Base-by-base conservation (phyloP, 2,329 filamentous ascomycete genomes). In the Neonectria ditissima region DNA sequence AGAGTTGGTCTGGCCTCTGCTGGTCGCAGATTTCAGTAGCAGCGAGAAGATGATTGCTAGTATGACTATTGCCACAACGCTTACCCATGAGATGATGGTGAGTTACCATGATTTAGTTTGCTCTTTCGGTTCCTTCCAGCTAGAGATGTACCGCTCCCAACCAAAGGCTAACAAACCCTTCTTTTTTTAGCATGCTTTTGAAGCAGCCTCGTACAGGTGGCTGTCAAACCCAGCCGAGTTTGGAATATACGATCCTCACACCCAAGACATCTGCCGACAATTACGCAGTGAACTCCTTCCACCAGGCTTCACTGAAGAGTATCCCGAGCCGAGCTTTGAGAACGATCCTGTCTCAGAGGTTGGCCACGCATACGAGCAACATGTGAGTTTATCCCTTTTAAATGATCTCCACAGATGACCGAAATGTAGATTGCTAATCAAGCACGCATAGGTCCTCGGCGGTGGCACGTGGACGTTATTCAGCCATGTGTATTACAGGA, bases 71-170 rank as follows among this genome's bases (percentile, higher is more conserved):
- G 71, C 73, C 2, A 30, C 48, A 1, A 70, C 72, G 3, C 41
- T 77, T 8, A 58, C 70, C 11, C 75, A 77, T 22, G 75, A 77
- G 55, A 24, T 77, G 7, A 70, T 73, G 48, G 75, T 76, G 50
- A 69, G 75, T 53, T 20, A 30, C n/a, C 7, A 16, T 16, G 22
- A n/a, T 3, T n/a, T 10, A 5, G 5, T 16, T 18, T 7, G 2
- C 2, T 30, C n/a, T 22, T 20, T 30, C 7, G 4, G 14, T 20
- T 20, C 37, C 37, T 14, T 13, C 47, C 13, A 44, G n/a, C 18
- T 32, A 41, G 5, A 5, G n/a, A 50, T 7, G 16, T 4, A n/a
- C n/a, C 4, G 18, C 14, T 11, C 28, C 8, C 4, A 50, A 9
- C 4, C 13, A 13, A 20, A 22, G 5, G 28, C 57, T 72, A 18